Percentiles rank a stretch among this genome's conserved stretches.
phyloP scores from a whole-genome alignment of 306 rosid genomes.

The Casuarina equisetifolia region DNA sequence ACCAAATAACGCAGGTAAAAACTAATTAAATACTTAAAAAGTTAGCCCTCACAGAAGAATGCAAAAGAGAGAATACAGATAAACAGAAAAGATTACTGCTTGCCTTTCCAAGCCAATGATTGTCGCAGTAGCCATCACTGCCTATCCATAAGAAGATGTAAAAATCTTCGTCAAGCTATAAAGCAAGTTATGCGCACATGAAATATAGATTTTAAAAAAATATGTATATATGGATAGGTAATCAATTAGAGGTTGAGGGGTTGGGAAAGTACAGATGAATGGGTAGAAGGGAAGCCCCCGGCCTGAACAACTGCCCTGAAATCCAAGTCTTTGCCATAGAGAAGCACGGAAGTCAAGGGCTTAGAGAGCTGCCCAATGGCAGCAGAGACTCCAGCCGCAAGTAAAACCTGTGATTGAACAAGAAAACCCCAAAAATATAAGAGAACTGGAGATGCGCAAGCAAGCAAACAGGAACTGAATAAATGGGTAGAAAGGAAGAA shows the following conservation, averaged over 20 bases:
- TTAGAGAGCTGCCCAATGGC: constrained; percentile 80
- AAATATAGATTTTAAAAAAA: not conserved
- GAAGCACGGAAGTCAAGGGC: constrained; percentile 66
- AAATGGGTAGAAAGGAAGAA: not conserved
- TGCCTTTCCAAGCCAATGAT: constrained; percentile 84
- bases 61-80: constrained; percentile 16
- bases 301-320: constrained; percentile 57
- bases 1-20: constrained; percentile 7
- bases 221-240: not conserved
- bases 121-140: constrained; percentile 81
- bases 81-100: not conserved
- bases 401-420: constrained; percentile 49
- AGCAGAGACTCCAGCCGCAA: constrained; percentile 68
- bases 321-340: constrained; percentile 73
- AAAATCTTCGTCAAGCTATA: constrained; percentile 31
- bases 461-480: not conserved
- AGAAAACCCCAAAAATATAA: not conserved
- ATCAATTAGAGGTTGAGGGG: not conserved
- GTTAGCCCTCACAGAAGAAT: not conserved
- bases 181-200: constrained; percentile 13
- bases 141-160: constrained; percentile 49
- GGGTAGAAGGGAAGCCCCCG: constrained; percentile 94
- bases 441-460: constrained; percentile 10
- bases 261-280: constrained; percentile 70
- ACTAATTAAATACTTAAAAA: not conserved